phyloP scores from a whole-genome alignment of 106 monocot genomes.

The Platanthera zijinensis region DNA sequence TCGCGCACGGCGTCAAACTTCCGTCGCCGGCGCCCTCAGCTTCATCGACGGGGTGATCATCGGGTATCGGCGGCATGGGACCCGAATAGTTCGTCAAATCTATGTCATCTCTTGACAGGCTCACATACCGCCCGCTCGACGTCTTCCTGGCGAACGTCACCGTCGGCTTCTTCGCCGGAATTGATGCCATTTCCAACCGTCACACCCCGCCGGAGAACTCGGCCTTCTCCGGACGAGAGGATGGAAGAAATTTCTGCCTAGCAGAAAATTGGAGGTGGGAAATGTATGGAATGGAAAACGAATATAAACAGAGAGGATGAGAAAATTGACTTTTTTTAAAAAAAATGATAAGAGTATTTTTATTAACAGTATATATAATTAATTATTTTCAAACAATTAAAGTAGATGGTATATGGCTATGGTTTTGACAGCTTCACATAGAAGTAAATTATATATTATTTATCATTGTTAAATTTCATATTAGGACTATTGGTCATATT shows the following conservation, averaged over 20 bases:
- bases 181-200: slow-evolving; percentile 20
- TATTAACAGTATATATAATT: not conserved
- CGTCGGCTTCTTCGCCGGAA: slow-evolving; percentile 23
- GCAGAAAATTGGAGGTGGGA: not conserved
- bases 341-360: not conserved
- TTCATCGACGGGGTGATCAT: slow-evolving; percentile 52
- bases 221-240: not conserved
- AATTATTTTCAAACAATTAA: not conserved
- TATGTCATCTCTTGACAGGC: slow-evolving; percentile 53
- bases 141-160: slow-evolving; percentile 82
- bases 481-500: no score
- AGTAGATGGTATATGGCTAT: not conserved
- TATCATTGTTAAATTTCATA: no score
- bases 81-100: slow-evolving; percentile 56
- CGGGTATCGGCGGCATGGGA: slow-evolving; percentile 54
- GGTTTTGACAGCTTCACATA: not conserved
- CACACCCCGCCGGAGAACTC: not conserved
- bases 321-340: not conserved
- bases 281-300: not conserved
- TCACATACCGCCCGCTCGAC: slow-evolving; percentile 69
- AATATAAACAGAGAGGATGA: not conserved
- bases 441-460: no score
- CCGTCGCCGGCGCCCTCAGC: slow-evolving; percentile 18
- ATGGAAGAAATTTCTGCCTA: not conserved
- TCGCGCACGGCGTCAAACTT: slow-evolving; percentile 27